phyloP scores from a whole-genome alignment of 164 flowering plant species.

The Chloranthus sessilifolius region DNA sequence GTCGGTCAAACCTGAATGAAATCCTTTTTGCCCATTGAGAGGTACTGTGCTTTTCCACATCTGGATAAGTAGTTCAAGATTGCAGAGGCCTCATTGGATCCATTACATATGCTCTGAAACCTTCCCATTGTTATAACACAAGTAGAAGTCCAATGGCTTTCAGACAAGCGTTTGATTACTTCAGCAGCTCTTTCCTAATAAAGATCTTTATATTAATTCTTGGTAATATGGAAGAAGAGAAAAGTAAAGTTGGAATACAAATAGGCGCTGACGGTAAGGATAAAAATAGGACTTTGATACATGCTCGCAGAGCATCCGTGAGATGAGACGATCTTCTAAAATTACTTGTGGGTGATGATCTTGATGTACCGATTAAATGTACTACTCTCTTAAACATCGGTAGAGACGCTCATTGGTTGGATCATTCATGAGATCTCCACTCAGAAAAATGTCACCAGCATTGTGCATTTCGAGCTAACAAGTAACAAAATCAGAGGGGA shows the following conservation, averaged over 20 bases:
- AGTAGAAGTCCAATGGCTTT: conserved; percentile 71
- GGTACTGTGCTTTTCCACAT: conserved; percentile 47
- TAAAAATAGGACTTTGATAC: background rate
- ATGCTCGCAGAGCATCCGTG: conserved; percentile 52
- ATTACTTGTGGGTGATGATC: conserved; percentile 21
- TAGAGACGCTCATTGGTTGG: conserved; percentile 45
- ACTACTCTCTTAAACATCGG: conserved; percentile 35
- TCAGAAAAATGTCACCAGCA: conserved; percentile 53
- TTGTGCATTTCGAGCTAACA: conserved; percentile 70
- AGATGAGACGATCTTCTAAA: conserved; percentile 41
- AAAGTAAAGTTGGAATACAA: background rate
- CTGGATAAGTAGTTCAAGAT: conserved; percentile 60
- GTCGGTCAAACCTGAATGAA: conserved; percentile 79
- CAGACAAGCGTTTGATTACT: conserved; percentile 45
- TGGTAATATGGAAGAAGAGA: background rate
- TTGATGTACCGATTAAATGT: conserved; percentile 27
- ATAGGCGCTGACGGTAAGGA: background rate
- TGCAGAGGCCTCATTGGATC: conserved; percentile 54
- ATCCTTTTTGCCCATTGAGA: conserved; percentile 38
- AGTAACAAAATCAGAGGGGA: conserved; percentile 4
- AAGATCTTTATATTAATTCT: background rate
- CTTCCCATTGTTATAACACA: conserved; percentile 60
- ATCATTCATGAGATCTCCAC: conserved; percentile 46
- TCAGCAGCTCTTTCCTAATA: conserved; percentile 55
- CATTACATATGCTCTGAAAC: conserved; percentile 55